phyloP scores from a whole-genome alignment of 1,139 yeast genomes.

The Groenewaldozyma sp. region DNA sequence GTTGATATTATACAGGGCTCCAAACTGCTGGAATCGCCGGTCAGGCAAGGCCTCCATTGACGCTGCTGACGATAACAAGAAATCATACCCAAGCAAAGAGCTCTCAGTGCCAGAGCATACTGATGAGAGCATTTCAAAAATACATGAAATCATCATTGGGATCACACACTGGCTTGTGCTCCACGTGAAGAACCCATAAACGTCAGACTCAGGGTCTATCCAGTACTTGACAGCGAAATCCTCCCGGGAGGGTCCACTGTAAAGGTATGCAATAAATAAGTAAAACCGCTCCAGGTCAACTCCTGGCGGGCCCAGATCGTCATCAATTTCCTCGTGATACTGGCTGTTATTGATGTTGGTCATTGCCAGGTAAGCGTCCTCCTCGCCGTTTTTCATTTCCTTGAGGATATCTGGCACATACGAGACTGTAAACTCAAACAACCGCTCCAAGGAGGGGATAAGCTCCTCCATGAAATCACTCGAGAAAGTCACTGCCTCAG shows the following conservation, averaged over 20 bases:
- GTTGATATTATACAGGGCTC: conserved; percentile 2
- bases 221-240: conserved; percentile 57
- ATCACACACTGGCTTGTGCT: conserved; percentile 40
- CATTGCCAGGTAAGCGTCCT: conserved; percentile 57
- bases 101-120: conserved; percentile 54
- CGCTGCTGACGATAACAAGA: neutral
- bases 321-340: conserved; percentile 17
- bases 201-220: conserved; percentile 54
- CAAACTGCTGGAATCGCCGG: neutral
- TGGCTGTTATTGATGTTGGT: conserved; percentile 24
- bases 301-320: conserved; percentile 38
- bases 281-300: conserved; percentile 87
- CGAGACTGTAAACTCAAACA: conserved; percentile 54
- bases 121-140: conserved; percentile 69
- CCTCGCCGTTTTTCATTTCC: conserved; percentile 76
- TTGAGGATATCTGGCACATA: conserved; percentile 74
- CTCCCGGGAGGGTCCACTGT: conserved; percentile 49
- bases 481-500: neutral
- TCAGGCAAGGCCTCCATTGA: neutral
- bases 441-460: conserved; percentile 25
- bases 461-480: conserved; percentile 16
- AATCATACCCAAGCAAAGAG: conserved; percentile 25
- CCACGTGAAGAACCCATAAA: conserved; percentile 80
- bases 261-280: conserved; percentile 63
- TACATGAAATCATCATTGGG: conserved; percentile 59